These are phyloP conservation scores for Datisca glomerata DNA, from an alignment of 306 rosid species.

Conservation along the genomic window DNA sequence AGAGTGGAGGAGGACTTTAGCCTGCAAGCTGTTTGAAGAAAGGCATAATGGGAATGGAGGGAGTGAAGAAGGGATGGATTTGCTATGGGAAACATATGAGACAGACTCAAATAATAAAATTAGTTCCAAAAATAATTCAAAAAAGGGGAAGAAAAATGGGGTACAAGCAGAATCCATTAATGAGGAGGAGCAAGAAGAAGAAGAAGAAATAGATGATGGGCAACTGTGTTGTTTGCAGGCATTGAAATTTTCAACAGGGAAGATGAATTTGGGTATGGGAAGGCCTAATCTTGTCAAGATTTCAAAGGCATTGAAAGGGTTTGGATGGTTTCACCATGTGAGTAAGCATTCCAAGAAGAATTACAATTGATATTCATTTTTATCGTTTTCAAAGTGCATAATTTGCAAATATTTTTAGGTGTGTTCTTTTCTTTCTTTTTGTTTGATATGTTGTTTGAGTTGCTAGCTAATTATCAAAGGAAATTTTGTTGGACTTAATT, in stretches of 20 bases:
- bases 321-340: conserved; percentile 66
- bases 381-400: too few relatives aligned
- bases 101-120: not conserved
- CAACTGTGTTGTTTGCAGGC: conserved; percentile 84
- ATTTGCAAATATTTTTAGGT: too few relatives aligned
- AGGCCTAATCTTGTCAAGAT: conserved; percentile 64
- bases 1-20: conserved; percentile 92
- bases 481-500: too few relatives aligned
- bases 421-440: too few relatives aligned
- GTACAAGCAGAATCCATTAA: too few relatives aligned
- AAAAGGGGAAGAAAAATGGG: conserved; percentile 30
- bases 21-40: conserved; percentile 92
- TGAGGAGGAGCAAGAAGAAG: conserved; percentile 42
- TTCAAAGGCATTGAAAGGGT: conserved; percentile 73
- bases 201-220: conserved; percentile 15
- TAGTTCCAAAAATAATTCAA: conserved; percentile 1
- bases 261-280: conserved; percentile 85
- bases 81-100: conserved; percentile 84
- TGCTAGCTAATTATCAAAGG: too few relatives aligned
- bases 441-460: too few relatives aligned
- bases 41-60: conserved; percentile 47
- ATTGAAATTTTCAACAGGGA: conserved; percentile 74
- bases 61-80: conserved; percentile 81
- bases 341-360: too few relatives aligned
- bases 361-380: too few relatives aligned